Conservation (phyloP, 75 land plant genomes). For the Adiantum capillusveneris region DNA sequence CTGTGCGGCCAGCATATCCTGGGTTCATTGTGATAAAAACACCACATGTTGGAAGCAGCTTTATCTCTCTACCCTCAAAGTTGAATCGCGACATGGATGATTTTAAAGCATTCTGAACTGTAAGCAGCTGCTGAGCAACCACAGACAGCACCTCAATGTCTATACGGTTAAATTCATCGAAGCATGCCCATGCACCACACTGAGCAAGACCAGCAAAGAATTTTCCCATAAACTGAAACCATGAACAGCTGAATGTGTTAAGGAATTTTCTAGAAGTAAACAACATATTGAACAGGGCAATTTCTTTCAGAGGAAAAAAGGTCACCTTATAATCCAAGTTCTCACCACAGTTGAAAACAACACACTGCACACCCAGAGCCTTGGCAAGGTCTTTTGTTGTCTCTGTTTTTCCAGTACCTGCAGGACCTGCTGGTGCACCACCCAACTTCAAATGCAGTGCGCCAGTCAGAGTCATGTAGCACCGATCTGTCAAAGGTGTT, state of each 20-base stretch:
- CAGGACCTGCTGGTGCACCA: constrained; percentile 32
- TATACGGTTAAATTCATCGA: constrained; percentile 32
- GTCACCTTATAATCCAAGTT: constrained; percentile 28
- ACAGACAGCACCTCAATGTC: constrained; percentile 30
- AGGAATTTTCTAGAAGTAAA: no score
- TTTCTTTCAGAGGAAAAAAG: neutral
- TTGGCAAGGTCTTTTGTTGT: constrained; percentile 32
- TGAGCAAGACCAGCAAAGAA: constrained; percentile 34
- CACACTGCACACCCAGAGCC: constrained; percentile 33
- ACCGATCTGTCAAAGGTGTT: constrained; percentile 29
- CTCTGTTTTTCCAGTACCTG: constrained; percentile 33
- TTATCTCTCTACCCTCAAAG: constrained; percentile 31
- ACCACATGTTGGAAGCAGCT: constrained; percentile 25
- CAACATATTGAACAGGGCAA: no score
- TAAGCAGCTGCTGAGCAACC: constrained; percentile 32
- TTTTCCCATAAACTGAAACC: constrained; percentile 30
- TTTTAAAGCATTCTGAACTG: constrained; percentile 30
- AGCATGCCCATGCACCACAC: constrained; percentile 38
- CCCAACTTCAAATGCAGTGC: constrained; percentile 29
- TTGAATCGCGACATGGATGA: constrained; percentile 16
- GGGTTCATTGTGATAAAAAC: constrained; percentile 37
- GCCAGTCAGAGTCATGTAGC: constrained; percentile 34
- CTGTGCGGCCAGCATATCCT: constrained; percentile 33
- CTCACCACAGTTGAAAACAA: constrained; percentile 34
- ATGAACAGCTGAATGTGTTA: no score